Base-by-base conservation (phyloP, 208 protist species). In the Vickermania spadyakhi region DNA sequence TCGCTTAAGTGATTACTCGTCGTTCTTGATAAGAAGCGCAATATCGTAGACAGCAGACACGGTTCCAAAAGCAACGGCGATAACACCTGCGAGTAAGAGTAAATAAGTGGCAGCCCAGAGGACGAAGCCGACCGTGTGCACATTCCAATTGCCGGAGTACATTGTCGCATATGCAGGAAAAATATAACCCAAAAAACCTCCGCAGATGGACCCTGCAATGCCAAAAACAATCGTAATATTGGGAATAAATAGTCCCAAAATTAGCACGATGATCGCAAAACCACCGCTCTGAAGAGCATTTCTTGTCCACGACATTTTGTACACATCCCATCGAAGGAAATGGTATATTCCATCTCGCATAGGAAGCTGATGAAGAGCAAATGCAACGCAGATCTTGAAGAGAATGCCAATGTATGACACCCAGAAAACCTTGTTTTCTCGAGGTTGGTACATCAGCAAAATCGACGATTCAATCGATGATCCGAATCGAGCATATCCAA, bases 191-290 rank as follows among this genome's bases (percentile, higher is more conserved):
- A 93, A 68, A 28, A 89, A 85, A 21, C 76, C 79, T 14, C 73
- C 75, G 45, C 64, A 73, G 30, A 84, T 36, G 11, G 68, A 52
- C 1, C 81, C 81, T 14, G 73, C 56, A 3, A 93, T 70, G 22
- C 72, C 73, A n/a, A 93, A 80, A 7, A 93, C 81, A 41, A 93
- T 73, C 59, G 75, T 78, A 21, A 94, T 73, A 59, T 72, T 77
- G 13, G 83, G 79, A 11, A 93, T 65, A 30, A 90, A 77, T 18
- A 93, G 68, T 31, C 81, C 86, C 21, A 77, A n/a, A 30, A 93
- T 54, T 14, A 84, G 65, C 1, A 56, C 22, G 1, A 63, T 31
- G 2, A 72, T 30, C 29, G 72, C 36, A n/a, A 79, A 54, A 27
- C 66, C 42, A 22, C 56, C 68, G 58, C 58, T 77, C 59, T 41